Evolutionary conservation across 257 asterid genomes (phyloP), one percentile per base, ranked within the genome.

Genomic region (Solanum arcanum): DNA sequence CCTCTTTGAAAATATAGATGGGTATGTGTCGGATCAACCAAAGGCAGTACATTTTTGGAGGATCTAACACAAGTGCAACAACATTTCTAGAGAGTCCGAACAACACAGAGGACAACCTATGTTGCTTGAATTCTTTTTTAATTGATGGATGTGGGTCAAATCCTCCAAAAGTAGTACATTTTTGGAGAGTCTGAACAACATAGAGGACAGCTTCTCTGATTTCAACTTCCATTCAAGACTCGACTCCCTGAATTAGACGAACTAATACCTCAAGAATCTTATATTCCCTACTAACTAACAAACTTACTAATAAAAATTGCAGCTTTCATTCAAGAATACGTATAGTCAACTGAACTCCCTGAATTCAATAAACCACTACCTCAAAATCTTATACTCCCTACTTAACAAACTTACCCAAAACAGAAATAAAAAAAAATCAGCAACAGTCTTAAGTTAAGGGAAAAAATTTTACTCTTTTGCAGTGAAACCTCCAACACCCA

Each of bases 401-500:
- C 35, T 70, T 18, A 37, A 37, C 49, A 73, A 2, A 73, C 81
- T 37, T 4, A 10, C 13, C 47, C 25, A 69, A 31, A 31, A 69
- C 25, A 72, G 35, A 20, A 49, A 37, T 5, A 5, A 5, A 2
- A 72, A 35, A 73, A 73, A 60, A 21, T 49, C 60, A 49, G 23
- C 60, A 49, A 16, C 60, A 49, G 16, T 10, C 80, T 18, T 2
- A 35, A 18, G 5, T 73, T 5, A 35, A 73, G 47, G 4, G 12
- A 11, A 33, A 73, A 37, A 35, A 2, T 35, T 35, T 35, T 35
- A 73, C 81, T 73, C 81, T 81, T 64, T 89, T 12, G 81, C 88
- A 83, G 91, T 81, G 88, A 88, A 91, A 73, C 96, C 98, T 83
- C 92, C 94, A 35, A 93, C 39, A 69, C 93, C 92, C 56, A 93